A percentile compares a stretch with the other conserved stretches of the same genome.
Evolutionary conservation across 2,329 filamentous ascomycete species (phyloP).

Genomic region (Pyrenophora teres): DNA sequence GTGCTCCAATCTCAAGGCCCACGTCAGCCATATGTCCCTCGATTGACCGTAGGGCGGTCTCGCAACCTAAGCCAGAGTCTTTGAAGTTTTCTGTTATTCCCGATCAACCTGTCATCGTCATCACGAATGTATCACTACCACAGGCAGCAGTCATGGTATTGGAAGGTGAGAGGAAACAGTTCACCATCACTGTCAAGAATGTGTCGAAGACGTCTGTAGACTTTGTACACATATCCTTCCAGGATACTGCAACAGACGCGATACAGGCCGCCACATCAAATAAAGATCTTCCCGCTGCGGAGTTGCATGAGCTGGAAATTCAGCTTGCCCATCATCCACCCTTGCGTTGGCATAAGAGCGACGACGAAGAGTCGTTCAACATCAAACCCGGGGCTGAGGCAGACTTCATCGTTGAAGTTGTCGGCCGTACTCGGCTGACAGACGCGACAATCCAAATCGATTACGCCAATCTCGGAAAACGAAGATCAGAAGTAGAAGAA

Average conservation of each 20-base stretch:
- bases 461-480: slow-evolving; percentile 78
- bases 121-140: slow-evolving; percentile 76
- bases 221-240: slow-evolving; percentile 84
- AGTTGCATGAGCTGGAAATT: slow-evolving; percentile 84
- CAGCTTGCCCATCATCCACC: slow-evolving; percentile 75
- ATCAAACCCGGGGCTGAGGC: slow-evolving; percentile 71
- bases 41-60: slow-evolving; percentile 22
- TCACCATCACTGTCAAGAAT: slow-evolving; percentile 82
- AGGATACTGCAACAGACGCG: slow-evolving; percentile 81
- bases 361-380: slow-evolving; percentile 53
- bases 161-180: slow-evolving; percentile 80
- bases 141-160: slow-evolving; percentile 91
- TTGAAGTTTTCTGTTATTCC: slow-evolving; percentile 76
- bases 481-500: slow-evolving; percentile 68
- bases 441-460: slow-evolving; percentile 81
- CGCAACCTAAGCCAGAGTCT: slow-evolving; percentile 44
- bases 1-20: slow-evolving; percentile 56
- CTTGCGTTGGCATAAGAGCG: slow-evolving; percentile 55
- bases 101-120: slow-evolving; percentile 74
- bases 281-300: slow-evolving; percentile 75
- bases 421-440: slow-evolving; percentile 84
- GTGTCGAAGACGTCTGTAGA: slow-evolving; percentile 73
- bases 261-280: slow-evolving; percentile 75
- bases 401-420: slow-evolving; percentile 80
- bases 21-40: slow-evolving; percentile 37